Conservation (phyloP, 345 rosid genomes). For the Citrus australasica region DNA sequence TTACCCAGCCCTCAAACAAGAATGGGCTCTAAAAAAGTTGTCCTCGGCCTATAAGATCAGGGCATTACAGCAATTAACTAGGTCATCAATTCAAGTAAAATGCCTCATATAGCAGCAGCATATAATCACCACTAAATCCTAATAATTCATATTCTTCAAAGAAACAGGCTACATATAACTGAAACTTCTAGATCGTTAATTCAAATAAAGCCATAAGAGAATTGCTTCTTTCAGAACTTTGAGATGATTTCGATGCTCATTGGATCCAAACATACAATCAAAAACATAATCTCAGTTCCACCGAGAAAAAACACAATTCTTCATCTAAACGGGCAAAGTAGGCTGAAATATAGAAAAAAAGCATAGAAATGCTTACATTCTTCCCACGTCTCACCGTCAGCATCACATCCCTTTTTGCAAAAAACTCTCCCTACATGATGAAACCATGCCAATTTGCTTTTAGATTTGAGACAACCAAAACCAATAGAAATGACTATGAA, state of each 20-base stretch:
- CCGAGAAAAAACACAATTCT: background rate
- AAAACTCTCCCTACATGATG: constrained; percentile 89
- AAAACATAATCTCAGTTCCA: background rate
- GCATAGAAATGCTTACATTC: constrained; percentile 64
- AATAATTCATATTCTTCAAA: background rate
- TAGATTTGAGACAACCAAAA: constrained; percentile 1
- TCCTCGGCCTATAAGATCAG: background rate
- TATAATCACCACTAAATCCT: background rate
- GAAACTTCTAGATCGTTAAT: background rate
- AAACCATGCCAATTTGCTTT: constrained; percentile 7
- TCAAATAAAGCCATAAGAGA: background rate
- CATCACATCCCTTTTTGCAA: constrained; percentile 90
- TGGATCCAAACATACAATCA: background rate
- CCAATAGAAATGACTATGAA: background rate
- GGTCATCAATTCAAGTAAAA: background rate
- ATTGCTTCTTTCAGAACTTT: background rate
- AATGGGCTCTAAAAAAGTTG: background rate
- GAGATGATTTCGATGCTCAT: background rate
- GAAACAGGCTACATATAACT: background rate
- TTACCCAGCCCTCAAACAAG: background rate
- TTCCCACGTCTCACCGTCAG: constrained; percentile 88
- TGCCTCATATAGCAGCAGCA: background rate
- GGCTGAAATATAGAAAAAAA: constrained; percentile 6
- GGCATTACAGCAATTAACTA: background rate
- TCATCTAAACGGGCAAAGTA: background rate